Conservation (phyloP, 768 basidiomycete species). For the Amanita phalloides region DNA sequence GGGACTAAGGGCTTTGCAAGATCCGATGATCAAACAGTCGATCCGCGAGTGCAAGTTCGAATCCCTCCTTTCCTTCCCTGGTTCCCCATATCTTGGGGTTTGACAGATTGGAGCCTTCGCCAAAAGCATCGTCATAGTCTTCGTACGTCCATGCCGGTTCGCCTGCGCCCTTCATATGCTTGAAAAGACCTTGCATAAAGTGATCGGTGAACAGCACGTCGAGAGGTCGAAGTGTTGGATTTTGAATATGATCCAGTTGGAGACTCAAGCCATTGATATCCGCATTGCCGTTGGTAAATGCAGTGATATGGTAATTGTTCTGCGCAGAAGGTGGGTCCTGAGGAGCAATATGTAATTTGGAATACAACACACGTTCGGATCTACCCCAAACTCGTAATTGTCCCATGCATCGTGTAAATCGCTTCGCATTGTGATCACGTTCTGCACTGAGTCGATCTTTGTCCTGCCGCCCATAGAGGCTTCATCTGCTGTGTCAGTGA, state of each 20-base stretch:
- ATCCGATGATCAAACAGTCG: constrained; percentile 1
- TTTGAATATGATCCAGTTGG: constrained; percentile 17
- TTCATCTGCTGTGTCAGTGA: constrained; percentile 10
- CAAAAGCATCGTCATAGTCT: constrained; percentile 13
- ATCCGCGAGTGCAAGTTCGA: constrained; percentile 1
- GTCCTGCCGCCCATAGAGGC: neutral
- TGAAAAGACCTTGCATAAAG: constrained; percentile 21
- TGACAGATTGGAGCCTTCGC: constrained; percentile 11
- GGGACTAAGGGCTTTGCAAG: neutral
- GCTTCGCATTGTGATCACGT: constrained; percentile 11
- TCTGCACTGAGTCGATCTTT: constrained; percentile 14
- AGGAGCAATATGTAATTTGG: neutral
- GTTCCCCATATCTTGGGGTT: constrained; percentile 10
- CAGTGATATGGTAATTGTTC: constrained; percentile 19
- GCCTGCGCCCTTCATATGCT: constrained; percentile 22
- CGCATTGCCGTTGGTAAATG: constrained; percentile 16
- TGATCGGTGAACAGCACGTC: constrained; percentile 21
- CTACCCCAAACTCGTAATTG: constrained; percentile 14
- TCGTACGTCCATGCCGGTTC: constrained; percentile 15
- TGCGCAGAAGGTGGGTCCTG: constrained; percentile 6
- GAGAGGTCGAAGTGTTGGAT: constrained; percentile 18
- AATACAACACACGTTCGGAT: constrained; percentile 11
- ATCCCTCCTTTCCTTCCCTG: neutral
- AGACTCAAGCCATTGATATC: constrained; percentile 15
- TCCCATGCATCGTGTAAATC: constrained; percentile 13